Percentiles rank a stretch among this genome's conserved stretches.
Evolutionary conservation across 257 asterid genomes (phyloP).

Genomic region (Capsicum baccatum): DNA sequence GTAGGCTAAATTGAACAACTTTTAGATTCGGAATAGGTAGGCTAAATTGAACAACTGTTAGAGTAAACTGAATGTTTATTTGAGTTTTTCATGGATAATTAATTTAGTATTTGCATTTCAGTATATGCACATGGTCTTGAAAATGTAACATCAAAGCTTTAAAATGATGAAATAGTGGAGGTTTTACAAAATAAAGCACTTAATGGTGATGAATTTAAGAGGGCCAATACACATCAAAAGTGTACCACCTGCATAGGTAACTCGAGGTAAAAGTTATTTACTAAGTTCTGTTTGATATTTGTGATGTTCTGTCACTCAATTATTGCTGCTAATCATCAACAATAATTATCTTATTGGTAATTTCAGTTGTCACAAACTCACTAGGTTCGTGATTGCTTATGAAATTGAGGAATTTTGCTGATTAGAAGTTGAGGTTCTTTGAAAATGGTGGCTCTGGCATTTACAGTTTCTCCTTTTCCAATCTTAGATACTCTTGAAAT

Average conservation of each 20-base stretch:
- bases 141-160: conserved; percentile 74
- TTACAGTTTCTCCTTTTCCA: too few relatives aligned
- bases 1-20: too few relatives aligned
- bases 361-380: neutral
- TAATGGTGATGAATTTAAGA: too few relatives aligned
- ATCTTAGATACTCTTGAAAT: too few relatives aligned
- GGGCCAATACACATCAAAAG: too few relatives aligned
- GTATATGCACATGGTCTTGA: conserved; percentile 78
- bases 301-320: neutral
- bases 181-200: too few relatives aligned
- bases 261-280: neutral
- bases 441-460: neutral
- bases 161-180: too few relatives aligned
- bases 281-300: neutral
- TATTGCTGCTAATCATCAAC: neutral
- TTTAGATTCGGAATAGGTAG: conserved; percentile 64
- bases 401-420: neutral
- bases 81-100: neutral
- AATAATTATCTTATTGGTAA: neutral
- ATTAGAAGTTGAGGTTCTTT: neutral
- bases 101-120: conserved; percentile 38
- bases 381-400: neutral
- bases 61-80: neutral
- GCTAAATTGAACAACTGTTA: neutral
- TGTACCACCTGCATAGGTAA: neutral